phyloP scores from a whole-genome alignment of 2,329 filamentous ascomycete species.

The Delphinella strobiligena region DNA sequence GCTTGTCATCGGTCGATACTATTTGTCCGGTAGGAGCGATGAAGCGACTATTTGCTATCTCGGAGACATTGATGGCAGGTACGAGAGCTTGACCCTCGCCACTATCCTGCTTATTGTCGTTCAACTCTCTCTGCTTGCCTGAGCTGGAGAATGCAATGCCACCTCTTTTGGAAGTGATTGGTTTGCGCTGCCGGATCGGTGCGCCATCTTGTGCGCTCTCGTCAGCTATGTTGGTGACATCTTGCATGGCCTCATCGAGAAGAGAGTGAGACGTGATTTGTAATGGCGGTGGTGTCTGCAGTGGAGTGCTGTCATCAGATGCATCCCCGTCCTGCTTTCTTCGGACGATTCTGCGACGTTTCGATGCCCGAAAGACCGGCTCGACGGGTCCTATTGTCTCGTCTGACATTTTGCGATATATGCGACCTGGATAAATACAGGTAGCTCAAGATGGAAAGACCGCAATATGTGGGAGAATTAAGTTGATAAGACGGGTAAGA shows the following conservation, averaged over 20 bases:
- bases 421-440: too few relatives aligned
- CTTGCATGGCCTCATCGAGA: too few relatives aligned
- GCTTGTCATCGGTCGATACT: constrained; percentile 52
- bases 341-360: constrained; percentile 39
- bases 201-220: too few relatives aligned
- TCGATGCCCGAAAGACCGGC: constrained; percentile 35
- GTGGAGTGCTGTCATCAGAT: constrained; percentile 5
- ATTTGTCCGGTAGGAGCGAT: constrained; percentile 59
- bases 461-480: too few relatives aligned
- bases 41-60: constrained; percentile 46
- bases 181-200: constrained; percentile 35
- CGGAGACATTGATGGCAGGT: constrained; percentile 23
- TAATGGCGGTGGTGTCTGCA: neutral
- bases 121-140: constrained; percentile 11
- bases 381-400: neutral
- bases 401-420: too few relatives aligned
- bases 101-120: constrained; percentile 15
- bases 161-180: constrained; percentile 34
- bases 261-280: too few relatives aligned
- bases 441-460: too few relatives aligned
- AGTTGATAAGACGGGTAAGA: too few relatives aligned
- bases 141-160: constrained; percentile 46
- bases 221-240: neutral
- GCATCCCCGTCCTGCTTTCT: constrained; percentile 15
- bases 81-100: constrained; percentile 17